Evolutionary conservation across 352 stramenopile genomes (phyloP).

Genomic region (Phytophthora multivora): DNA sequence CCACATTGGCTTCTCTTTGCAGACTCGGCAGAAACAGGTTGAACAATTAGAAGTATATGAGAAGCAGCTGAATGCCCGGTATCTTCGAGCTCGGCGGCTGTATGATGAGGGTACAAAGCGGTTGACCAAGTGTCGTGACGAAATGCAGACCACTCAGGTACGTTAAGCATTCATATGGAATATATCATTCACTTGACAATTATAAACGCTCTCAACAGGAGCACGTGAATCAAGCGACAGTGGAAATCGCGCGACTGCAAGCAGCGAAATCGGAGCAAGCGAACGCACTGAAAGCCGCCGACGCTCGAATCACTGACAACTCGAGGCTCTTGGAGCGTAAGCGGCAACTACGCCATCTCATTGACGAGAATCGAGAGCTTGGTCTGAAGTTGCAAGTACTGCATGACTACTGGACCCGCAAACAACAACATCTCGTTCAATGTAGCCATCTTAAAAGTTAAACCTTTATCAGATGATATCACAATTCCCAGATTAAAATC

Average conservation of each 20-base stretch:
- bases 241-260: conserved; percentile 33
- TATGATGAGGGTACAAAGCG: conserved; percentile 34
- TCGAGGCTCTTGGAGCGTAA: conserved; percentile 46
- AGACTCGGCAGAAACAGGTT: conserved; percentile 26
- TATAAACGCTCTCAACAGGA: conserved; percentile 7
- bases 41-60: conserved; percentile 39
- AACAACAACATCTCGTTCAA: conserved; percentile 25
- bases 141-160: conserved; percentile 30
- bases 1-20: neutral
- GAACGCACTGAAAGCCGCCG: conserved; percentile 24
- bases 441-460: conserved; percentile 22
- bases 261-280: conserved; percentile 5
- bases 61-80: conserved; percentile 42
- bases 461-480: neutral
- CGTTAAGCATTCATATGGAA: neutral
- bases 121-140: conserved; percentile 12
- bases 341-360: conserved; percentile 44
- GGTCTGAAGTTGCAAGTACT: conserved; percentile 43
- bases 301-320: conserved; percentile 42
- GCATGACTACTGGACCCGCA: conserved; percentile 40
- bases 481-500: conserved; percentile 9
- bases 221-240: conserved; percentile 26
- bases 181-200: too few relatives aligned
- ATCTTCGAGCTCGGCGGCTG: conserved; percentile 26
- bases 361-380: conserved; percentile 50